A percentile compares a stretch with the other conserved stretches of the same genome.
These are phyloP conservation scores for Dioszegia crocea DNA, from an alignment of 768 basidiomycete species.

Conservation along the genomic window DNA sequence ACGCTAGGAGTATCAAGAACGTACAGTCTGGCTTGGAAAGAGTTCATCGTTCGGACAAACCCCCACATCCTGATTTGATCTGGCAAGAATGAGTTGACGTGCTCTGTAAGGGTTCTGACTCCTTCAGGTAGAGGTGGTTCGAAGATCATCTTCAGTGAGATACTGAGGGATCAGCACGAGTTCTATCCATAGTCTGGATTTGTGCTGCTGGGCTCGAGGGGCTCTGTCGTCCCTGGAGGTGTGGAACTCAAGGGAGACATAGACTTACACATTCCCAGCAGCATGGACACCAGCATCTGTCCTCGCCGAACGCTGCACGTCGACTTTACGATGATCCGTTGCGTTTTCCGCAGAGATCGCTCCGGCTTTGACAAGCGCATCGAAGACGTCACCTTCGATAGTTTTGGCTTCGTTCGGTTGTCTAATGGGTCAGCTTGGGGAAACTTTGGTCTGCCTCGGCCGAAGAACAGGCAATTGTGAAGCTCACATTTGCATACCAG, in stretches of 20 bases:
- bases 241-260: no score
- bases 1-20: constrained; percentile 8
- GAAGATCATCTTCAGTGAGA: constrained; percentile 74
- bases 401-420: constrained; percentile 59
- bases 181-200: no score
- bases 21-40: constrained; percentile 52
- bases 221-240: no score
- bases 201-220: no score
- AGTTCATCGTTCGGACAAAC: constrained; percentile 58
- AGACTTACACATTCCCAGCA: constrained; percentile 82
- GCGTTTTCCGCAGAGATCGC: constrained; percentile 94
- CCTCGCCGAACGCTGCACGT: constrained; percentile 78
- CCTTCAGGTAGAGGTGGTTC: constrained; percentile 60
- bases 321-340: constrained; percentile 80
- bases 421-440: not conserved
- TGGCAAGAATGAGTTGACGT: constrained; percentile 83
- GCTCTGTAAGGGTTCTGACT: constrained; percentile 55
- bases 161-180: constrained; percentile 23
- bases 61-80: constrained; percentile 90
- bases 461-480: not conserved
- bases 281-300: constrained; percentile 98
- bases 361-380: constrained; percentile 79
- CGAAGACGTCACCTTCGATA: constrained; percentile 85
- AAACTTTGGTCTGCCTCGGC: no score
- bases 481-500: constrained; percentile 92